Conservation (phyloP, 345 rosid species). For the Corymbia maculata region DNA sequence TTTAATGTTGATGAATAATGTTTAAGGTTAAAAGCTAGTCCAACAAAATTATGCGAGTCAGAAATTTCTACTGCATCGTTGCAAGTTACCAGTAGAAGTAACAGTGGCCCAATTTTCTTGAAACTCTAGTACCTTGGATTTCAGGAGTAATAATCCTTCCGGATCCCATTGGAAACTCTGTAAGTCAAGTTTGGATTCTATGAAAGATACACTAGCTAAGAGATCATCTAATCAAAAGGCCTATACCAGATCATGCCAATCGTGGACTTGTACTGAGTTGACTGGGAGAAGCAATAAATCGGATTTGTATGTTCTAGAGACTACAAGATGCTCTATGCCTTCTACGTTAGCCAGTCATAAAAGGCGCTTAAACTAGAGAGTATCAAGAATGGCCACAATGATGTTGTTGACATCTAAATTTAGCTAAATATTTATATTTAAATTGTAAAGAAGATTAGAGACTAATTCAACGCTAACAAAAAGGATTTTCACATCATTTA, state of each 20-base stretch:
- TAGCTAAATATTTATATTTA: too few species aligned
- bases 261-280: background rate
- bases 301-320: background rate
- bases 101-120: background rate
- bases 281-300: background rate
- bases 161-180: background rate
- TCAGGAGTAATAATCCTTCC: background rate
- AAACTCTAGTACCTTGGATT: background rate
- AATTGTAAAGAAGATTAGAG: too few species aligned
- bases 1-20: background rate
- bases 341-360: too few species aligned
- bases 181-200: background rate
- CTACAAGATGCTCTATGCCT: too few species aligned
- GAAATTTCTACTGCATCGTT: background rate
- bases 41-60: background rate
- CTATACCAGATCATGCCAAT: background rate
- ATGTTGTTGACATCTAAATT: too few species aligned
- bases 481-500: too few species aligned
- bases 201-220: background rate
- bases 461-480: too few species aligned
- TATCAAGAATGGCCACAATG: too few species aligned
- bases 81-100: background rate
- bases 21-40: background rate
- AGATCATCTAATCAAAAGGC: background rate
- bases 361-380: too few species aligned